A percentile compares a stretch with the other conserved stretches of the same genome.
These are phyloP conservation scores for Phytophthora litchii DNA, from an alignment of 352 stramenopile genomes.

Conservation along the genomic window DNA sequence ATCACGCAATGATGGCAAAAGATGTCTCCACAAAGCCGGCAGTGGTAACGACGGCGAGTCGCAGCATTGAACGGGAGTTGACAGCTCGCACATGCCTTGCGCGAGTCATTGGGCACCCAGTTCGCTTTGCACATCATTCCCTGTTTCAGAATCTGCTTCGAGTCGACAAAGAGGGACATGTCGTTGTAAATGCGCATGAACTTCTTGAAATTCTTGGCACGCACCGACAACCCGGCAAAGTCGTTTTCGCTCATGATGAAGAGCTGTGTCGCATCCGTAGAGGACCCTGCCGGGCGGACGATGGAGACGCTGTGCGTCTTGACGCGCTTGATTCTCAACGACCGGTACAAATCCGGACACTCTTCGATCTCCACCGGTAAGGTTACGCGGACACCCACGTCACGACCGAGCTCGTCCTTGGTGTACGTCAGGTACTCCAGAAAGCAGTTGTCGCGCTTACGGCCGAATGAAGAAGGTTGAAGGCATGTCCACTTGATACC, in stretches of 20 bases:
- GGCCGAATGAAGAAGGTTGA: constrained; percentile 54
- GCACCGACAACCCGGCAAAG: constrained; percentile 40
- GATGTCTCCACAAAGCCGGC: constrained; percentile 77
- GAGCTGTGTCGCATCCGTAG: constrained; percentile 47
- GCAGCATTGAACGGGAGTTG: constrained; percentile 60
- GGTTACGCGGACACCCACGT: constrained; percentile 72
- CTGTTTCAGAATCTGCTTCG: constrained; percentile 61
- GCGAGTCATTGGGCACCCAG: constrained; percentile 64
- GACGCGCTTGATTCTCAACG: constrained; percentile 59
- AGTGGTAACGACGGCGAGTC: constrained; percentile 71
- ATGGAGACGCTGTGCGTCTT: constrained; percentile 60
- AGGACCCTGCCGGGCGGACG: constrained; percentile 29
- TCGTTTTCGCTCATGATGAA: constrained; percentile 71
- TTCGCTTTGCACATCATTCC: constrained; percentile 54
- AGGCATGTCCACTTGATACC: constrained; percentile 84
- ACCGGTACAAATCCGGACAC: constrained; percentile 52
- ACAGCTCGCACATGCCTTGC: constrained; percentile 63
- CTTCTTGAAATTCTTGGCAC: constrained; percentile 40
- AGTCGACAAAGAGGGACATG: constrained; percentile 64
- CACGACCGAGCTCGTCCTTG: constrained; percentile 56
- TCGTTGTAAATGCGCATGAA: constrained; percentile 64
- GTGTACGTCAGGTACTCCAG: constrained; percentile 78
- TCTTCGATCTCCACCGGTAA: constrained; percentile 66
- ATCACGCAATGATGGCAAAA: constrained; percentile 77
- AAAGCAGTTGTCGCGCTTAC: constrained; percentile 73